phyloP scores from a whole-genome alignment of 768 basidiomycete genomes.

The Mycena albidolilacea region DNA sequence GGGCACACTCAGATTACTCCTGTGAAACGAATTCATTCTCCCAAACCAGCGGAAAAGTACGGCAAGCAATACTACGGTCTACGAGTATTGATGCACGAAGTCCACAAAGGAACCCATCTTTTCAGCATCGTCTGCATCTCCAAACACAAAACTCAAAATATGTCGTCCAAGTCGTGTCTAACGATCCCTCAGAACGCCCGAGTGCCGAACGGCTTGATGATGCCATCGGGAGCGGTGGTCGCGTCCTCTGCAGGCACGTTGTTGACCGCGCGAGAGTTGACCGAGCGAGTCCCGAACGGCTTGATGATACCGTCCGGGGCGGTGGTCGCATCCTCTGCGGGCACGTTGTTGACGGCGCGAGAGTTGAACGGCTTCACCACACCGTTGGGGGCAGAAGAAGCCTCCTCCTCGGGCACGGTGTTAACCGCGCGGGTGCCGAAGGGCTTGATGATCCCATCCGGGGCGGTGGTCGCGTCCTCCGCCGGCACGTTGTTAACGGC shows the following conservation, averaged over 20 bases:
- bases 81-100: constrained; percentile 33
- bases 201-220: constrained; percentile 42
- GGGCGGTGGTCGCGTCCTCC: constrained; percentile 49
- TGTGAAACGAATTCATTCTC: constrained; percentile 30
- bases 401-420: constrained; percentile 44
- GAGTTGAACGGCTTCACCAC: constrained; percentile 48
- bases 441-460: constrained; percentile 50
- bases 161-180: background rate
- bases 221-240: constrained; percentile 47
- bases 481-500: background rate
- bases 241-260: constrained; percentile 39
- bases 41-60: constrained; percentile 31
- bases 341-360: constrained; percentile 42
- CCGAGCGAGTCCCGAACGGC: background rate
- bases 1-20: background rate
- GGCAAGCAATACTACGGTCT: constrained; percentile 39
- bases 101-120: constrained; percentile 29
- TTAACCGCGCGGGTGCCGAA: constrained; percentile 43
- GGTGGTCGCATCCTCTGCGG: constrained; percentile 42
- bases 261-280: constrained; percentile 44
- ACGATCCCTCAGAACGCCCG: background rate
- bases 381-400: constrained; percentile 44
- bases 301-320: constrained; percentile 49
- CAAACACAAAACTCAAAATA: constrained; percentile 34
- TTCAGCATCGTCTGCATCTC: constrained; percentile 22